Evolutionary conservation across 768 basidiomycete species (phyloP).

Genomic region (Hericium alpestre): DNA sequence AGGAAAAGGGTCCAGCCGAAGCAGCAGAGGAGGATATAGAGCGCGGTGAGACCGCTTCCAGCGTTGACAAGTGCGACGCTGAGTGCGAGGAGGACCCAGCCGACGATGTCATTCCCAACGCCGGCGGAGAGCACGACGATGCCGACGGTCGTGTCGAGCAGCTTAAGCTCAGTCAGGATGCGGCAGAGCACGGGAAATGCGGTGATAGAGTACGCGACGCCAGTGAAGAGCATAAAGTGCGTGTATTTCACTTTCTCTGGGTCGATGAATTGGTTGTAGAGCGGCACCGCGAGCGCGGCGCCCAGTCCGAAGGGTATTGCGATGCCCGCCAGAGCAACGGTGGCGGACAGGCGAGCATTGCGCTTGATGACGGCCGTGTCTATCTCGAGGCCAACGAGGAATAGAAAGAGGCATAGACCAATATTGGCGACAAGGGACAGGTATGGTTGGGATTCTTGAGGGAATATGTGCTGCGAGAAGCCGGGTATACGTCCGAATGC

Average conservation of each 20-base stretch:
- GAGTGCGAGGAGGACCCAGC: conserved; percentile 80
- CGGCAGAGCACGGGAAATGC: conserved; percentile 82
- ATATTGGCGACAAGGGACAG: conserved; percentile 84
- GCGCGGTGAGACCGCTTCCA: conserved; percentile 66
- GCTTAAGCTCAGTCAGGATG: conserved; percentile 82
- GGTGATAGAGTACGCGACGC: conserved; percentile 83
- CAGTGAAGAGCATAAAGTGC: conserved; percentile 90
- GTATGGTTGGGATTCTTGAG: conserved; percentile 56
- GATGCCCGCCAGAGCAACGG: conserved; percentile 78
- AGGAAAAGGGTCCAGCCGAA: conserved; percentile 76
- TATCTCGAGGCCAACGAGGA: conserved; percentile 89
- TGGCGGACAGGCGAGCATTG: conserved; percentile 55
- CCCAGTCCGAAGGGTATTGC: conserved; percentile 82
- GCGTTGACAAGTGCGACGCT: conserved; percentile 91
- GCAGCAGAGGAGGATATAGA: conserved; percentile 75
- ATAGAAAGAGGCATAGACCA: conserved; percentile 80
- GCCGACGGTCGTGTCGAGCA: conserved; percentile 86
- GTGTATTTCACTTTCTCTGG: conserved; percentile 53
- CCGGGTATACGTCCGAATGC: conserved; percentile 76
- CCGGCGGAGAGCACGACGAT: conserved; percentile 89
- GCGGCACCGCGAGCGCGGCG: conserved; percentile 50
- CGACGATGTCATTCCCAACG: conserved; percentile 71
- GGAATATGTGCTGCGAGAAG: conserved; percentile 83
- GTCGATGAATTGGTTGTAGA: conserved; percentile 72
- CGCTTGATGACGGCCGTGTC: conserved; percentile 70